Evolutionary conservation across 768 basidiomycete genomes (phyloP), one percentile per base, ranked within the genome.

Genomic region (Symmetrospora coprosmae): DNA sequence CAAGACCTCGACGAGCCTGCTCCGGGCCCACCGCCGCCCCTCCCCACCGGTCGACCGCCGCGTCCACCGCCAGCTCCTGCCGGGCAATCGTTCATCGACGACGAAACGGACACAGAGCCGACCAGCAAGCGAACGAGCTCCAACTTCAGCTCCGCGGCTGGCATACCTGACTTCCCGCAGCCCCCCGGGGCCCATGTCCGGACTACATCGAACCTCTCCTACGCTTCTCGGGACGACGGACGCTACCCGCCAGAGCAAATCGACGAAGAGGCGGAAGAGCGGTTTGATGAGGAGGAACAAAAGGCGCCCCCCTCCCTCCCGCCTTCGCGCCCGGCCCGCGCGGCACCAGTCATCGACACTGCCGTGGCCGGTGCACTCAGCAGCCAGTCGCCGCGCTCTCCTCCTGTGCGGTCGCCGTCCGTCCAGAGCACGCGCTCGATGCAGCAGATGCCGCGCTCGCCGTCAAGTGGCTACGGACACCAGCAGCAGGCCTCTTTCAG

Each of bases 31-130:
- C 55, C 55, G 3, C 55, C 55, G 27, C 55, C 55, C 31, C 23
- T 46, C 23, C 55, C 55, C 9, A 11, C 40, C 4, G 27, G 17
- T 2, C n/a, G 55, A 46, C 55, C 55, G 16, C 17, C n/a, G n/a
- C n/a, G 11, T 17, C 25, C 16, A 28, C 55, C 41, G 9, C 55
- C 55, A 3, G 41, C 55, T 4, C 55, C 55, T 8, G 27, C 41
- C 31, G 41, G 6, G 7, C 33, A 35, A 14, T 53, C 51, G 8
- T 53, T 53, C 38, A 53, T 58, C 17, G 55, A 58, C 16, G 28
- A 39, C 2, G 55, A 45, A 27, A 43, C 55, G 2, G 55, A 58
- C 37, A 43, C 40, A 3, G 55, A 58, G 8, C 41, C 30, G n/a
- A 43, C 27, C 19, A 38, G 38, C 35, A 53, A 53, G 25, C 16